A percentile compares a stretch with the other conserved stretches of the same genome.
phyloP scores from a whole-genome alignment of 257 asterid genomes.

The Ophiorrhiza pumila region DNA sequence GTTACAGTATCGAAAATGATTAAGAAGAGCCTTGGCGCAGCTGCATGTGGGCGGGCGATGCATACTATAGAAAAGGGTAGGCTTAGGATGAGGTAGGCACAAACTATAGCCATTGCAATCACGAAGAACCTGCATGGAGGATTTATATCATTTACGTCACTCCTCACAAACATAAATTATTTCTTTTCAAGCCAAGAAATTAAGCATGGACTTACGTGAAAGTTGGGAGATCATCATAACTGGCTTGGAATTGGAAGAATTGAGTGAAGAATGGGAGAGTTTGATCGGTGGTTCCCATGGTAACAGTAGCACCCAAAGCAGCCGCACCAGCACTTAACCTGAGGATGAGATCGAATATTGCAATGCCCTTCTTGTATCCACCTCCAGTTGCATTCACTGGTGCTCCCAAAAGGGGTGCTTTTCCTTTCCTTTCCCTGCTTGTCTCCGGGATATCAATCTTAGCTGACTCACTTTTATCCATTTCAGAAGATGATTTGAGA shows the following conservation, averaged over 20 bases:
- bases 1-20: conserved; percentile 56
- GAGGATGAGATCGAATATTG: conserved; percentile 72
- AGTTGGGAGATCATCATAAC: conserved; percentile 76
- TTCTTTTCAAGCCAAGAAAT: neutral
- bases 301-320: conserved; percentile 58
- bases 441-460: conserved; percentile 53
- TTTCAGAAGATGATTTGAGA: neutral
- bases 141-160: too few species aligned
- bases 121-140: conserved; percentile 60
- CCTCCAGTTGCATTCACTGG: conserved; percentile 21
- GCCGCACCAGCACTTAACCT: conserved; percentile 59
- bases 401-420: conserved; percentile 59
- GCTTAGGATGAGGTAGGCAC: conserved; percentile 61
- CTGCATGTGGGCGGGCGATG: conserved; percentile 37
- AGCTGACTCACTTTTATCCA: conserved; percentile 58
- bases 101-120: conserved; percentile 46
- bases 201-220: conserved; percentile 48
- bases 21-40: conserved; percentile 37
- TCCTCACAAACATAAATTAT: neutral
- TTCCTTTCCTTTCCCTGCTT: conserved; percentile 71
- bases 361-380: conserved; percentile 46
- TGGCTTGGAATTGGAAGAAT: conserved; percentile 87
- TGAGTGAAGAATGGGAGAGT: conserved; percentile 92
- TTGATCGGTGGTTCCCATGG: conserved; percentile 80
- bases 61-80: conserved; percentile 67